Percentiles rank a stretch among this genome's conserved stretches.
phyloP scores from a whole-genome alignment of 371 early-diverging fungal species.

The Mucor circinelloides region DNA sequence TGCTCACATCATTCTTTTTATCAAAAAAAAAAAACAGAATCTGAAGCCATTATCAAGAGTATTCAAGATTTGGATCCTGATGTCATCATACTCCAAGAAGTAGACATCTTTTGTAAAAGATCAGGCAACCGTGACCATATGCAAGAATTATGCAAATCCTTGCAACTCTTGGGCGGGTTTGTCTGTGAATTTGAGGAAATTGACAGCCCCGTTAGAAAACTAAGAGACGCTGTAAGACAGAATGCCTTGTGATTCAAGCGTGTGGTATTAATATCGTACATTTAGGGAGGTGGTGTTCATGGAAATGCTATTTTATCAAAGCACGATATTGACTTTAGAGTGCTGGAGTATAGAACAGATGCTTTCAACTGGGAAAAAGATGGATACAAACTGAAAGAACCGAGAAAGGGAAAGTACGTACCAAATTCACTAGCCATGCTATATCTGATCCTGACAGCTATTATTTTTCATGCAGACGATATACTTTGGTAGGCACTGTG shows the following conservation, averaged over 20 bases:
- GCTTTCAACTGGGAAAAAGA: constrained; percentile 76
- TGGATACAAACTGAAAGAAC: constrained; percentile 65
- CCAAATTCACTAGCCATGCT: neutral
- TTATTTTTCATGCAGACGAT: constrained; percentile 42
- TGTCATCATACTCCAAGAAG: constrained; percentile 69
- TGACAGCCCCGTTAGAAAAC: constrained; percentile 56
- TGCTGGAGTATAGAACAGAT: constrained; percentile 69
- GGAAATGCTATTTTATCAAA: constrained; percentile 83
- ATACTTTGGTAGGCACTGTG: constrained; percentile 58
- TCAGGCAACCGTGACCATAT: constrained; percentile 68
- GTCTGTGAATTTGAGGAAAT: constrained; percentile 79
- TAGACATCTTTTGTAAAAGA: constrained; percentile 73
- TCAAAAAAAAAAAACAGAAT: constrained; percentile 30
- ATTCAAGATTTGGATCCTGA: constrained; percentile 67
- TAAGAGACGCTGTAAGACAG: constrained; percentile 42
- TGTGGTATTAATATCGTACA: neutral
- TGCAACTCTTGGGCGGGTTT: constrained; percentile 67
- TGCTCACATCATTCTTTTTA: neutral
- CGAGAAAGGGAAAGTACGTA: constrained; percentile 59
- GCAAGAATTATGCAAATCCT: constrained; percentile 49
- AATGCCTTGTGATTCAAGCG: neutral
- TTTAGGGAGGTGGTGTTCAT: constrained; percentile 80
- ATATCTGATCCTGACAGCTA: neutral
- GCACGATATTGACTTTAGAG: constrained; percentile 64
- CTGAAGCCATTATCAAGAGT: constrained; percentile 58